Evolutionary conservation across 306 rosid genomes (phyloP).

Genomic region (Prunus mume): DNA sequence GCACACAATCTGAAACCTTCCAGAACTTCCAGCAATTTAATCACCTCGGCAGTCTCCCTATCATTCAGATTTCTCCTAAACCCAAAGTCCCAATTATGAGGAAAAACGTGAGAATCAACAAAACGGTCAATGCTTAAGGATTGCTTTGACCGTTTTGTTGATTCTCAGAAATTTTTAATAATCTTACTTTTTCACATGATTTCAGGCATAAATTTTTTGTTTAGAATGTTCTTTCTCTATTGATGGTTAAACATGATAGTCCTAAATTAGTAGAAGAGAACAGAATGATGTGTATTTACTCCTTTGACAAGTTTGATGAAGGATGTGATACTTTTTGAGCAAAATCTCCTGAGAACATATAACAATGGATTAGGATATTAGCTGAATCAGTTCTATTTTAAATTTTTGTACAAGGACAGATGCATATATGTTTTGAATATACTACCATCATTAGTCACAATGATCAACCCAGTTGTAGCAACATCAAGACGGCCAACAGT

Average conservation of each 20-base stretch:
- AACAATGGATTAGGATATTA: constrained; percentile 24
- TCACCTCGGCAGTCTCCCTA: too few species aligned
- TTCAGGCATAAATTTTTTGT: not conserved
- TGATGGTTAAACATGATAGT: not conserved
- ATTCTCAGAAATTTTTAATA: too few species aligned
- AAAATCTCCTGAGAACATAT: constrained; percentile 27
- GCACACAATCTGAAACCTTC: too few species aligned
- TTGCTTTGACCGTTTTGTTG: too few species aligned
- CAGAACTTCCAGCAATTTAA: too few species aligned
- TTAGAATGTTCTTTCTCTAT: not conserved
- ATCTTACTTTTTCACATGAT: not conserved
- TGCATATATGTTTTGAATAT: constrained; percentile 19
- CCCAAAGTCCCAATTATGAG: too few species aligned
- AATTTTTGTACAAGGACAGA: not conserved
- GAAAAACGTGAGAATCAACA: too few species aligned
- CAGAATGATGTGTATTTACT: constrained; percentile 49
- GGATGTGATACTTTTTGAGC: constrained; percentile 64
- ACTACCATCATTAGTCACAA: constrained; percentile 92
- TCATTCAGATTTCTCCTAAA: too few species aligned
- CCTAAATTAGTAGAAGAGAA: constrained; percentile 4
- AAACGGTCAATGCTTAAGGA: too few species aligned
- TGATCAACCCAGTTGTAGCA: constrained; percentile 88
- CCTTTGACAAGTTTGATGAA: constrained; percentile 77
- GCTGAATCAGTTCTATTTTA: constrained; percentile 12
- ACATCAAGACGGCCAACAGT: constrained; percentile 98